Evolutionary conservation across 2,329 filamentous ascomycete species (phyloP).

Genomic region (Pestalotiopsis sp.): DNA sequence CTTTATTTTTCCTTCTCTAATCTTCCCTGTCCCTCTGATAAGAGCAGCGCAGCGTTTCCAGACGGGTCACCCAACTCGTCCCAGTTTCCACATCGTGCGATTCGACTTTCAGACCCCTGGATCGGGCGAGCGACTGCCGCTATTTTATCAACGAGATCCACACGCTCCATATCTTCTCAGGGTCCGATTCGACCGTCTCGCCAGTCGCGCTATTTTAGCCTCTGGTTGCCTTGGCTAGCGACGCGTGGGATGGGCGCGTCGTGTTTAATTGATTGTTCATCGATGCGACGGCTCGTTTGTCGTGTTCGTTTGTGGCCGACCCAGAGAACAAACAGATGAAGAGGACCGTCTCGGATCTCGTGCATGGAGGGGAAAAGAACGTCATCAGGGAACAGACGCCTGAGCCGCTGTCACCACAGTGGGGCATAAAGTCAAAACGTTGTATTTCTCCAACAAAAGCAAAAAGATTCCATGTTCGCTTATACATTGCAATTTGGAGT

Average conservation of each 20-base stretch:
- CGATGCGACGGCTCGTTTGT: not conserved
- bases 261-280: not conserved
- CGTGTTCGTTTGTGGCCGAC: not conserved
- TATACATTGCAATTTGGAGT: not conserved
- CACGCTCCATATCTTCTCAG: not conserved
- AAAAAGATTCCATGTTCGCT: not conserved
- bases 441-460: not conserved
- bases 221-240: not conserved
- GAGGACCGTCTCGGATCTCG: not conserved
- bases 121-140: not conserved
- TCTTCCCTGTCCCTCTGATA: not conserved
- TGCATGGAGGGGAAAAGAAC: not conserved
- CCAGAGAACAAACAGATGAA: not conserved
- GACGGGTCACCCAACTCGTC: not conserved
- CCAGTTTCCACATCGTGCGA: conserved; percentile 6
- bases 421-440: not conserved
- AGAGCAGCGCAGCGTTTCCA: not conserved
- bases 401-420: not conserved
- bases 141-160: not conserved
- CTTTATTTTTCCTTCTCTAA: not conserved
- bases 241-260: not conserved
- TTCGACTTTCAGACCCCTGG: not conserved
- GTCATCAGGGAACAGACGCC: not conserved
- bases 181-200: not conserved
- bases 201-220: not conserved